Percentiles rank a stretch among this genome's conserved stretches.
Evolutionary conservation across 1,284 basidiomycete genomes (phyloP).

Genomic region (Amylostereum chailletii): DNA sequence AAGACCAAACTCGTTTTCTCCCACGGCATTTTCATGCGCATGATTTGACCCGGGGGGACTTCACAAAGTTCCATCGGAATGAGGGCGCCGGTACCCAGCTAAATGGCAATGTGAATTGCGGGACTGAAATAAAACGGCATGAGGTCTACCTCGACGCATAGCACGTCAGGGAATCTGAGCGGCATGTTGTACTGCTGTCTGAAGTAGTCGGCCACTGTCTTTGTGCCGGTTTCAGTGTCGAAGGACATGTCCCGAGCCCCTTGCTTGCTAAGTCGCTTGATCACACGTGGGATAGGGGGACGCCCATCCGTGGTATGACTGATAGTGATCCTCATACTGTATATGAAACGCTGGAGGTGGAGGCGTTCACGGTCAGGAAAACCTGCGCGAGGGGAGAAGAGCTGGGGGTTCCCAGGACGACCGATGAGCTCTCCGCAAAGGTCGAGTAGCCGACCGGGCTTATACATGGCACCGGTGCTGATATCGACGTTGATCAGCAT

Average conservation of each 20-base stretch:
- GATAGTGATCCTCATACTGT: conserved; percentile 33
- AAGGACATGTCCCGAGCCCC: conserved; percentile 5
- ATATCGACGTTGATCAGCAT: conserved; percentile 76
- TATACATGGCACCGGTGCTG: conserved; percentile 70
- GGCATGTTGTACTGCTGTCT: conserved; percentile 32
- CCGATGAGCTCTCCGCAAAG: conserved; percentile 52
- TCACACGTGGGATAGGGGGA: not conserved
- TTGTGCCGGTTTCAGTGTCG: conserved; percentile 26
- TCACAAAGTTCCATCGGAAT: conserved; percentile 62
- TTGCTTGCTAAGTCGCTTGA: conserved; percentile 15
- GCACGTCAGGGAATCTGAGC: conserved; percentile 45
- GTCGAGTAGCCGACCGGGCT: conserved; percentile 36
- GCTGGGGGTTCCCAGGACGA: conserved; percentile 25
- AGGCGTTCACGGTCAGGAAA: conserved; percentile 52
- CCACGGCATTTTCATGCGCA: no score
- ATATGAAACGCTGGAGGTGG: conserved; percentile 51
- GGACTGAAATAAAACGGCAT: not conserved
- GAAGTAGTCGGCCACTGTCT: conserved; percentile 60
- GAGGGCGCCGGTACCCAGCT: conserved; percentile 61
- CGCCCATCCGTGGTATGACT: not conserved
- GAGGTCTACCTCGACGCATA: conserved; percentile 53
- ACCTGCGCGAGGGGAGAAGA: conserved; percentile 33
- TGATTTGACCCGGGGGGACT: conserved; percentile 51
- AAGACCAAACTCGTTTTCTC: no score
- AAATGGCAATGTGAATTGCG: not conserved